These are phyloP conservation scores for Chlamydomonas reinhardtii DNA, from an alignment of 163 green algal genomes.

Conservation along the genomic window DNA sequence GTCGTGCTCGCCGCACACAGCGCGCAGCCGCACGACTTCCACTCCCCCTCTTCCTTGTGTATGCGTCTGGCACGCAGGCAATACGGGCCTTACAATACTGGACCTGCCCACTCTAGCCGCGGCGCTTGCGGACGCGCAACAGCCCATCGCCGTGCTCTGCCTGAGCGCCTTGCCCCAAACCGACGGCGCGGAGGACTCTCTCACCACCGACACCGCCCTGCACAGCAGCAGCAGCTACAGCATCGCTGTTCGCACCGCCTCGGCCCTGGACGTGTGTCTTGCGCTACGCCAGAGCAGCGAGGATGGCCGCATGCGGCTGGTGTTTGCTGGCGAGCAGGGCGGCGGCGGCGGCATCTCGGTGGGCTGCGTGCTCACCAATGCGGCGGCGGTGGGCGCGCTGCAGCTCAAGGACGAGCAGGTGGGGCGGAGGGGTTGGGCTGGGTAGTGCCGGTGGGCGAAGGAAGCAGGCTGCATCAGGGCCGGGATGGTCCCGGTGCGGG, in stretches of 20 bases:
- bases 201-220: not conserved
- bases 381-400: conserved; percentile 21
- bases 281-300: conserved; percentile 2
- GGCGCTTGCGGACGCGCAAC: not conserved
- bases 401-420: conserved; percentile 37
- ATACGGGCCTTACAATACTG: not conserved
- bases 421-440: not conserved
- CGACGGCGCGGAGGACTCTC: not conserved
- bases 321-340: conserved; percentile 13
- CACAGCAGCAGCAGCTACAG: conserved; percentile 23
- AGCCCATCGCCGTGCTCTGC: conserved; percentile 28
- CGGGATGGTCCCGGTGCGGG: no score
- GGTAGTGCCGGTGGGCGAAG: not conserved
- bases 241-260: not conserved
- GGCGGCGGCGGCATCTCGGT: not conserved
- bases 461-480: no score
- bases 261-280: not conserved
- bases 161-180: not conserved
- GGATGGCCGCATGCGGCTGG: not conserved
- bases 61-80: not conserved
- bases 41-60: no score
- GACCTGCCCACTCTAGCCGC: not conserved
- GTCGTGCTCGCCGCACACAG: no score
- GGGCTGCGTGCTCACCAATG: conserved; percentile 29
- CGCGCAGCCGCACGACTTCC: no score